A percentile compares a stretch with the other conserved stretches of the same genome.
Conservation (phyloP, 2,329 filamentous ascomycete species). For the Sarocladium oryzae region DNA sequence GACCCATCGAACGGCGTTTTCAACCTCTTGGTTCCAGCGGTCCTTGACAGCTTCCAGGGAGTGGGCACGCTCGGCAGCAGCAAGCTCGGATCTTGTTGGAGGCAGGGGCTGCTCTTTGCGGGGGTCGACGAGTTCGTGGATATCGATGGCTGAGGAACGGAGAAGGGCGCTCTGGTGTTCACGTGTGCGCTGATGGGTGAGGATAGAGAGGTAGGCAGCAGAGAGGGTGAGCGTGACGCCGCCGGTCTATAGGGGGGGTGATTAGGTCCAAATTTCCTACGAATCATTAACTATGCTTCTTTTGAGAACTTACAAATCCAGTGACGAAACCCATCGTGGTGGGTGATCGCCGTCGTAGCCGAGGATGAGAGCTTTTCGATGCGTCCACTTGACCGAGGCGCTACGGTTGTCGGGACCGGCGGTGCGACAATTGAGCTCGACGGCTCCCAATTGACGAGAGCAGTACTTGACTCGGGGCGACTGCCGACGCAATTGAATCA, state of each 20-base stretch:
- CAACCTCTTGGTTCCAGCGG: constrained; percentile 70
- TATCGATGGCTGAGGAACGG: constrained; percentile 48
- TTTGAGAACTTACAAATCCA: constrained; percentile 57
- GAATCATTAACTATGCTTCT: not conserved
- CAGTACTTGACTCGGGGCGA: not conserved
- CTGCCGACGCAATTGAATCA: not conserved
- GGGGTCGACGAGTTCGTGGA: constrained; percentile 47
- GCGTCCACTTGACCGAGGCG: too few relatives aligned
- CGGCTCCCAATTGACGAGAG: constrained; percentile 4
- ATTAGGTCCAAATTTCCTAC: not conserved
- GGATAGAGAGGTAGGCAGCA: constrained; percentile 63
- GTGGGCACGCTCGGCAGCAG: constrained; percentile 44
- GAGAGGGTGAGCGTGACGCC: constrained; percentile 71
- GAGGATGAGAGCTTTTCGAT: constrained; percentile 17
- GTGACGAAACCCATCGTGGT: constrained; percentile 63
- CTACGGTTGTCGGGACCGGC: not conserved
- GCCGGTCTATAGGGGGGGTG: constrained; percentile 48
- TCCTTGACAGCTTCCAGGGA: constrained; percentile 66
- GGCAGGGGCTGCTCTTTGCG: constrained; percentile 36
- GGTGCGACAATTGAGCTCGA: not conserved
- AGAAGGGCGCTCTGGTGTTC: constrained; percentile 50
- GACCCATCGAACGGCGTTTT: constrained; percentile 58
- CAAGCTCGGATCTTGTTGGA: constrained; percentile 44
- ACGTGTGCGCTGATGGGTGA: constrained; percentile 64
- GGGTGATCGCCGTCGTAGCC: constrained; percentile 3